Evolutionary conservation across 169 alveolate genomes (phyloP), one percentile per base, ranked within the genome.

Genomic region (Eimeria maxima): DNA sequence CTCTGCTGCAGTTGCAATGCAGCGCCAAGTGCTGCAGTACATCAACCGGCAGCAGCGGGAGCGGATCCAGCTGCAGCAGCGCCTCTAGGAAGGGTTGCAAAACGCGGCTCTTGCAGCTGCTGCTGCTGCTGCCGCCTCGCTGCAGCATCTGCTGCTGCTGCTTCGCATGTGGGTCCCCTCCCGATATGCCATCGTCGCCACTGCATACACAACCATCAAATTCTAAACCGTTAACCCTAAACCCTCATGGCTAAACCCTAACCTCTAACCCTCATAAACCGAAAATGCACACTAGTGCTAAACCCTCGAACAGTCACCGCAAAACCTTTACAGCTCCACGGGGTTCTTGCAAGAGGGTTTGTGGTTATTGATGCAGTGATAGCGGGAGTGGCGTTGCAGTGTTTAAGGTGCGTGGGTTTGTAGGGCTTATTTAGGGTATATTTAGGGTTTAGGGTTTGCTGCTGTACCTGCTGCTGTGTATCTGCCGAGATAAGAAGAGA

Each of bases 21-120:
- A 74, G 18, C 27, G 95, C 90, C 22, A 92, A 27, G 42, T 92
- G 87, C 55, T 50, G 83, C 50, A 92, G 95, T 67, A 92, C 55
- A 38, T 92, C 95, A 18, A 84, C 22, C 10, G 95, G 95, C 67
- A 92, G 88, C 90, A 63, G 78, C 33, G 95, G 95, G 7, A 92
- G 83, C 47, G 95, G 95, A 7, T 84, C 86, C 65, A 84, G 87
- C 84, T 60, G 76, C 42, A 78, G 84, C 47, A 92, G 83, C 14
- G 95, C 80, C 11, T 67, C 53, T 33, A 92, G 95, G n/a, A 92
- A 44, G n/a, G 95, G 95, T 60, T 78, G 95, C 55, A 92, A 20
- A 33, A 76, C 81, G 71, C 90, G 90, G 50, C 90, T 81, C 71
- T 81, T 69, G 95, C 92, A 5, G 95, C 83, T 29, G 91, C 95